phyloP scores from a whole-genome alignment of 805 yeast genomes.

The Groenewaldozyma salmanticensis region DNA sequence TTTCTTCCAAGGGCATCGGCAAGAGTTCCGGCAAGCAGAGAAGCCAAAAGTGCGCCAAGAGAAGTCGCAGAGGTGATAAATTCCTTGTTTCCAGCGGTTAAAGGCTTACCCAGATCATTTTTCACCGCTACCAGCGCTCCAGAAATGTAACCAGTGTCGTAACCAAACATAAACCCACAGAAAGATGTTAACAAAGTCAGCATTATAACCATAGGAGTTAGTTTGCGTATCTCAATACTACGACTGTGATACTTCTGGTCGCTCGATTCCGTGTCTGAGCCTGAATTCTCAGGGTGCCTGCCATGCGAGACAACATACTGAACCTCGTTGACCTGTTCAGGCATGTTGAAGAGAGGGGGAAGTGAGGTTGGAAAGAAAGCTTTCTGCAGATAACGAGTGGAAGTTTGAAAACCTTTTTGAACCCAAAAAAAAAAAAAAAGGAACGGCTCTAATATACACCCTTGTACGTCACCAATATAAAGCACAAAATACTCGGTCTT shows the following conservation, averaged over 20 bases:
- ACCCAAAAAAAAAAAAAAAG: no score
- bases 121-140: conserved; percentile 82
- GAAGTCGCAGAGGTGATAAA: conserved; percentile 92
- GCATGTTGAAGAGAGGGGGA: no score
- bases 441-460: no score
- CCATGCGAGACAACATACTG: no score
- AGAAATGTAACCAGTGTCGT: conserved; percentile 94
- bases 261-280: neutral
- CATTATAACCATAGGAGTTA: conserved; percentile 49
- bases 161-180: conserved; percentile 95
- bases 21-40: conserved; percentile 64
- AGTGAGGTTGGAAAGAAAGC: no score
- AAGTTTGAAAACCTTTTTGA: no score
- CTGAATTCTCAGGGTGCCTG: neutral
- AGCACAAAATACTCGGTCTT: no score
- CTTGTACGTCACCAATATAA: no score
- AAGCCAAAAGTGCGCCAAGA: conserved; percentile 79
- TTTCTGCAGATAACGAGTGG: no score
- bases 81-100: conserved; percentile 76
- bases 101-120: conserved; percentile 45
- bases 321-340: no score
- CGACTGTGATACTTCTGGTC: conserved; percentile 1
- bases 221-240: conserved; percentile 23
- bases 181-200: conserved; percentile 68
- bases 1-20: conserved; percentile 85